Base-by-base conservation (phyloP, 768 basidiomycete species). In the Tylopilus felleus region DNA sequence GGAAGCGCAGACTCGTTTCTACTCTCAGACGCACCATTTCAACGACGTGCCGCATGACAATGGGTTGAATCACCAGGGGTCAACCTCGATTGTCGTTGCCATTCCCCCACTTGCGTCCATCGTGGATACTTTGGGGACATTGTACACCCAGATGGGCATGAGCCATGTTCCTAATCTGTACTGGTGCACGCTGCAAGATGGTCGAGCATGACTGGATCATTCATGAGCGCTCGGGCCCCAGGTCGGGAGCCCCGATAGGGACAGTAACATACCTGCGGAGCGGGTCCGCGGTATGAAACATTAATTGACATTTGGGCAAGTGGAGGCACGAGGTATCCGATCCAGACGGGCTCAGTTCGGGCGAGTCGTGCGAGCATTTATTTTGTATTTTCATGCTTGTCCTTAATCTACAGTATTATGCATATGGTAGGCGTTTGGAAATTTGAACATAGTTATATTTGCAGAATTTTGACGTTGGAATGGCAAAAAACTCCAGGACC, bases 1-100 rank as follows among this genome's bases (percentile, higher is more conserved):
- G 39, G 46, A 21, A 58, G 47, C 10, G 45, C 42, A 9, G 63
- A 63, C 40, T 65, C 63, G 10, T 62, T 45, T 21, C 14, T 55
- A 13, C 53, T 63, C 23, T 46, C 59, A 5, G 22, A 58, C 8
- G 25, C 23, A 3, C 36, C 45, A 28, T 28, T 9, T 17, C 21
- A 12, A 7, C 16, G 43, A 17, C 48, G 7, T 4, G 27, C 19
- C 8, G 17, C n/a, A 29, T 27, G 27, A 14, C 33, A 19, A 36
- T 29, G 14, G 23, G 47, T 40, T 60, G 35, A 5, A 17, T n/a
- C 29, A 19, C n/a, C 33, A 25, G 17, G 14, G 22, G 28, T 13
- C 31, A 23, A 35, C 42, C 33, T 45, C 25, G 23, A 28, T 38
- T 14, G 19, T 6, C 21, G 13, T 29, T n/a, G 19, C 3, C n/a